Evolutionary conservation across 208 protist genomes (phyloP).

Genomic region (Crithidia mellificae): DNA sequence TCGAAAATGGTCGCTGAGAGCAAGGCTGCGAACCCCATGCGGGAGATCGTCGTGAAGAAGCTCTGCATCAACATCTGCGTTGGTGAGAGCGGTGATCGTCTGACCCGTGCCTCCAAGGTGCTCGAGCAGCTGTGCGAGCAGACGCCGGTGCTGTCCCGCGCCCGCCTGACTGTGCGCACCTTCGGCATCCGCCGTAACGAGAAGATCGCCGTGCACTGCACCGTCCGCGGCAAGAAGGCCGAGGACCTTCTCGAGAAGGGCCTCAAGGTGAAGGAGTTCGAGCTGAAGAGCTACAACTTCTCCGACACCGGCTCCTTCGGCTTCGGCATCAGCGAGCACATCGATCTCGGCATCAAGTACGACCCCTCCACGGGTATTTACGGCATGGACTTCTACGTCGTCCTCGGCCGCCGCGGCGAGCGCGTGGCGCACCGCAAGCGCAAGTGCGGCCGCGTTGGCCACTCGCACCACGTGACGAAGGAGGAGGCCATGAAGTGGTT

Average conservation of each 20-base stretch:
- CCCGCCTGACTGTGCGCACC: conserved; percentile 98
- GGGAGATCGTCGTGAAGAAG: conserved; percentile 98
- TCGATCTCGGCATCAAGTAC: conserved; percentile 99
- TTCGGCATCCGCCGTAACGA: conserved; percentile 99
- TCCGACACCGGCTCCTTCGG: conserved; percentile 98
- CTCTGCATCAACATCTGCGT: conserved; percentile 99
- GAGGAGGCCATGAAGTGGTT: conserved; percentile 99
- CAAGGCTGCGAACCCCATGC: conserved; percentile 96
- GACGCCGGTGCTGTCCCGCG: conserved; percentile 96
- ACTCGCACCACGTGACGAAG: conserved; percentile 95
- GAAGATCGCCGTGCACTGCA: conserved; percentile 99
- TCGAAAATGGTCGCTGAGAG: conserved; percentile 74
- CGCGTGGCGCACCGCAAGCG: conserved; percentile 95
- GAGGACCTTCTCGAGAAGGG: conserved; percentile 98
- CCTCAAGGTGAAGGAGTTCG: conserved; percentile 99
- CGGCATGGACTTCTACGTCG: conserved; percentile 98
- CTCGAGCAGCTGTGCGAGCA: conserved; percentile 99
- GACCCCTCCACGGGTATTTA: conserved; percentile 99
- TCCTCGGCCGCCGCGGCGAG: conserved; percentile 97
- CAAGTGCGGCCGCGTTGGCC: conserved; percentile 85
- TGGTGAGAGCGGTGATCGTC: conserved; percentile 98
- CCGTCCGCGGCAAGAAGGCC: conserved; percentile 99
- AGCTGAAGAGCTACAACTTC: conserved; percentile 97
- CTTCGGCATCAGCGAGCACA: conserved; percentile 99
- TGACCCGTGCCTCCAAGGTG: conserved; percentile 99